Base-by-base conservation (phyloP, 177 flowering plant genomes). In the Vitis hybrid region DNA sequence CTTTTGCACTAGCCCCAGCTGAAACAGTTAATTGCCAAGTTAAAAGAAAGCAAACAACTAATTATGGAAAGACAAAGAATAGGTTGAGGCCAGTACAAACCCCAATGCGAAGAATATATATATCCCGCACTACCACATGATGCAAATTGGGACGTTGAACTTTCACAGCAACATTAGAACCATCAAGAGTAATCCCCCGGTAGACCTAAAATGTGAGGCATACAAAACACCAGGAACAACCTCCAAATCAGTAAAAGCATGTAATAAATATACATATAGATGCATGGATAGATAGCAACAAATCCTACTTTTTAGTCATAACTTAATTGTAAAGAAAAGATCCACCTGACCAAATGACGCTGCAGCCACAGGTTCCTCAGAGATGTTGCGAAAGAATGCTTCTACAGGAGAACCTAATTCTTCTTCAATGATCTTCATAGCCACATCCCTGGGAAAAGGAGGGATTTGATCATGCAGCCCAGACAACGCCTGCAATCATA, bases 331-430 rank as follows among this genome's bases (percentile, higher is more conserved):
- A 29, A 64, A 71, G 50, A 31, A n/a, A 61, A 61, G 53, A 67
- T 5, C 16, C 61, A 95, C 99, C 98, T 95, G 99, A 65, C 99
- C 98, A 91, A 93, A 95, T 59, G 99, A 95, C 78, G 98, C 98
- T 74, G 98, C 97, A 73, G 97, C 98, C 2, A 93, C 87, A 71
- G 99, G 94, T 80, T 95, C 93, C 70, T 88, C 88, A 58, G 98
- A 90, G 59, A 95, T 81, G 74, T 84, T 79, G 66, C 86, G 84
- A 73, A 89, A 95, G 57, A 74, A 51, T 75, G 82, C 79, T 50
- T 82, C 82, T n/a, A 84, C 78, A 54, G 98, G 88, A 80, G 87
- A 82, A 66, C 97, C 97, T 57, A 95, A 82, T 61, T 95, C 99
- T 73, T 93, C 93, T 78, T 95, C 93, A 67, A 95, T 86, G 63